Conservation (phyloP, 2,329 filamentous ascomycete species). For the Exserohilum rostratum region DNA sequence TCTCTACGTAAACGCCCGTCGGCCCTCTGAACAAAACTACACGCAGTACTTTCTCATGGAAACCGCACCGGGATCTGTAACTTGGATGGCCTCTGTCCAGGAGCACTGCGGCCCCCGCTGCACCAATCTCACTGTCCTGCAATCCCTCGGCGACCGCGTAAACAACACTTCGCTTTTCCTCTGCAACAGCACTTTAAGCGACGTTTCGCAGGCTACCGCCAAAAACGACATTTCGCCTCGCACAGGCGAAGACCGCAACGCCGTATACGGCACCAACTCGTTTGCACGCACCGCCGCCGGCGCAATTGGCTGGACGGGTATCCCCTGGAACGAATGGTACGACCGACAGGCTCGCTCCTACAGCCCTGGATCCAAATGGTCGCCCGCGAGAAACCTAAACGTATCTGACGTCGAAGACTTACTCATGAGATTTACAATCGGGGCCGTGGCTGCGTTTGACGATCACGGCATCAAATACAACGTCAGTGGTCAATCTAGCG, state of each 20-base stretch:
- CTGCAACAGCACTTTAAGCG: slow-evolving; percentile 34
- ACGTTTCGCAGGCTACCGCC: slow-evolving; percentile 11
- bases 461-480: slow-evolving; percentile 39
- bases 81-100: slow-evolving; percentile 30
- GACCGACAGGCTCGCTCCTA: slow-evolving; percentile 28
- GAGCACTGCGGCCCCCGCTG: slow-evolving; percentile 38
- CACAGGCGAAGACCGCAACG: slow-evolving; percentile 15
- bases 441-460: slow-evolving; percentile 42
- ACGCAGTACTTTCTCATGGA: slow-evolving; percentile 20
- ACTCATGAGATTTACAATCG: slow-evolving; percentile 37
- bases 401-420: slow-evolving; percentile 27
- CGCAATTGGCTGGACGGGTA: slow-evolving; percentile 42
- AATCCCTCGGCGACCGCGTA: slow-evolving; percentile 18
- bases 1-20: slow-evolving; percentile 24
- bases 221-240: slow-evolving; percentile 30
- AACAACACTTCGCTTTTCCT: slow-evolving; percentile 30
- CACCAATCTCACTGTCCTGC: slow-evolving; percentile 43
- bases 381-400: slow-evolving; percentile 17
- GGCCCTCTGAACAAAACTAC: slow-evolving; percentile 20
- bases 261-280: slow-evolving; percentile 35
- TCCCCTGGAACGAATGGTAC: slow-evolving; percentile 12
- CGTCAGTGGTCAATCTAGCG: slow-evolving; percentile 12
- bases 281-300: slow-evolving; percentile 41
- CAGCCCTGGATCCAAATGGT: slow-evolving; percentile 33
- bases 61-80: slow-evolving; percentile 25